phyloP scores from a whole-genome alignment of 2,329 filamentous ascomycete genomes.

The Coleophoma cylindrospora region DNA sequence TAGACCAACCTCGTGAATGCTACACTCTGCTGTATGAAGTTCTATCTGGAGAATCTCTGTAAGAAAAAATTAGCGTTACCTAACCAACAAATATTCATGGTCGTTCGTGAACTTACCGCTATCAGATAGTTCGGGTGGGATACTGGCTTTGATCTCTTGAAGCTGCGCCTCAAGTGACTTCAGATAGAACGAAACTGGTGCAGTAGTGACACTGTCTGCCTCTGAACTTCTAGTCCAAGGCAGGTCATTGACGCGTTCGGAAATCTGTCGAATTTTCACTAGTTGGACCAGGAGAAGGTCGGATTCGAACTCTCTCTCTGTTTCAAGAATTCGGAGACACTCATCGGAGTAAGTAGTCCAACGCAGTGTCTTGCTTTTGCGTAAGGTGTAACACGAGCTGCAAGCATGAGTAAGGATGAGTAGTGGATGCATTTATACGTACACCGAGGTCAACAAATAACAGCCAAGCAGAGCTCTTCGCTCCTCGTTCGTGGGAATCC shows the following conservation, averaged over 20 bases:
- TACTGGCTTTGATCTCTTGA: slow-evolving; percentile 2
- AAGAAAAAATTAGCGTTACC: not conserved
- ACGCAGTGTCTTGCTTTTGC: slow-evolving; percentile 3
- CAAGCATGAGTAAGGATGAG: not conserved
- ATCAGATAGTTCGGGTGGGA: not conserved
- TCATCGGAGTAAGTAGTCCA: slow-evolving; percentile 6
- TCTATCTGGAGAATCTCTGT: slow-evolving; percentile 4
- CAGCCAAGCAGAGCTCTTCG: slow-evolving; percentile 5
- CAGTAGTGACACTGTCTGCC: not conserved
- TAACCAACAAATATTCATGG: not conserved
- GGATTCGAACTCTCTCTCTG: slow-evolving; percentile 2
- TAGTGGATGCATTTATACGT: not conserved
- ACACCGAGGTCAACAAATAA: slow-evolving; percentile 7
- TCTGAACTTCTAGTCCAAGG: slow-evolving; percentile 1
- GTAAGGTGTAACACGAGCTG: slow-evolving; percentile 2
- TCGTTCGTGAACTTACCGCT: not conserved
- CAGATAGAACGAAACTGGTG: slow-evolving; percentile 3
- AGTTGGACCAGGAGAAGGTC: slow-evolving; percentile 5
- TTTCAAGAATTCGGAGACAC: slow-evolving; percentile 2
- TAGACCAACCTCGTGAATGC: slow-evolving; percentile 3
- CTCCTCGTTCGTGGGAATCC: slow-evolving; percentile 5
- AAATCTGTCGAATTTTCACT: slow-evolving; percentile 2
- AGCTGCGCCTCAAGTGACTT: slow-evolving; percentile 5
- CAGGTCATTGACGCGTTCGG: slow-evolving; percentile 2
- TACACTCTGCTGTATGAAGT: slow-evolving; percentile 4